Base-by-base conservation (phyloP, 768 basidiomycete species). In the Trichaptum fuscoviolaceum region DNA sequence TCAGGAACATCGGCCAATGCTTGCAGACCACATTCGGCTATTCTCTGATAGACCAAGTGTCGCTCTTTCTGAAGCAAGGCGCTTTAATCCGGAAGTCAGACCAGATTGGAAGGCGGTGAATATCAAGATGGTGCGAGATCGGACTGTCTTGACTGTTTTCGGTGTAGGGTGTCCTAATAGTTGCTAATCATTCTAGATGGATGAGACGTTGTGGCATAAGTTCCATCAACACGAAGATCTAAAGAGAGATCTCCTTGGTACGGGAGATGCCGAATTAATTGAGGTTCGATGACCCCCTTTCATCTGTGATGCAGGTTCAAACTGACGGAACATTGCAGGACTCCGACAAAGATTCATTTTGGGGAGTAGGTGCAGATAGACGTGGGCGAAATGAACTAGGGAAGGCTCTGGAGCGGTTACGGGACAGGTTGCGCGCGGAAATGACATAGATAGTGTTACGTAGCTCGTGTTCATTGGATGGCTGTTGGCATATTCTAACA, bases 291-390 rank as follows among this genome's bases (percentile, higher is more conserved):
- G 67, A 35, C 20, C 58, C 23, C 12, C 25, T 27, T 60, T n/a
- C 23, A 23, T 64, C 23, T 12, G 9, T 63, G 57, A 70, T n/a
- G 64, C 17, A 25, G 12, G 4, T 61, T 61, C 25, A 24, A 24
- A 61, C 20, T n/a, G 12, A 63, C 58, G 10, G 35, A 10, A 15
- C 35, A 34, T 62, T 68, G 24, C 69, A 90, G 88, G 84, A 89
- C 71, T 90, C 88, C n/a, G 86, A 87, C 67, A 87, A 85, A 69
- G 90, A 92, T 73, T 80, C 88, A 52, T 91, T 91, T 75, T 92
- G 90, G 89, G 90, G 90, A n/a, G 75, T 86, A 67, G 90, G 90
- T 6, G 79, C 83, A 52, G 87, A 92, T 73, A 77, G 82, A 26
- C 77, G 80, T 70, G 90, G 90, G 25, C 84, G 85, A 57, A 92